These are phyloP conservation scores for Amylocarpus encephaloides DNA, from an alignment of 2,329 filamentous ascomycete species.

Conservation along the genomic window DNA sequence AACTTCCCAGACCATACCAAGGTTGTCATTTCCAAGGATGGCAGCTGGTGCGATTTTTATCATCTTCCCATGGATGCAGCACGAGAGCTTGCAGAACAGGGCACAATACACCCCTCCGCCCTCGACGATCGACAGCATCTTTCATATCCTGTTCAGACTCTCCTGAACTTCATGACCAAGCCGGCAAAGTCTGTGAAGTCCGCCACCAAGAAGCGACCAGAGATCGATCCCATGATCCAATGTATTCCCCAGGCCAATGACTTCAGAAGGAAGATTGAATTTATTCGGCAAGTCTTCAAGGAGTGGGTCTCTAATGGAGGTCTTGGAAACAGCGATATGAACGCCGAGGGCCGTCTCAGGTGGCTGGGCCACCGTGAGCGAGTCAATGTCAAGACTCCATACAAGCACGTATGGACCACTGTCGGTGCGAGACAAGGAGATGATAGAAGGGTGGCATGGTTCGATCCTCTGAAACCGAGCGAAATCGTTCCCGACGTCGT, in stretches of 20 bases:
- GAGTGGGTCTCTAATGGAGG: conserved; percentile 68
- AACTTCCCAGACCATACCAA: conserved; percentile 89
- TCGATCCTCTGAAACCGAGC: conserved; percentile 29
- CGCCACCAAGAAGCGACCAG: conserved; percentile 48
- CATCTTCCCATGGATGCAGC: conserved; percentile 68
- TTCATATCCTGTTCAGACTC: conserved; percentile 64
- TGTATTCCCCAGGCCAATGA: conserved; percentile 65
- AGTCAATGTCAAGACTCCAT: conserved; percentile 42
- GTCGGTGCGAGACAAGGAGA: conserved; percentile 59
- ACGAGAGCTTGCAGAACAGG: conserved; percentile 54
- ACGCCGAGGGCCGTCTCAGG: conserved; percentile 43
- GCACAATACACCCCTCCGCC: conserved; percentile 63
- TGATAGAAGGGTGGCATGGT: conserved; percentile 32
- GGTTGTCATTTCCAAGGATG: conserved; percentile 67
- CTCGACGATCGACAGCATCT: conserved; percentile 65
- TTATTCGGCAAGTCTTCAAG: conserved; percentile 60
- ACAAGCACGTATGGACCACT: conserved; percentile 64
- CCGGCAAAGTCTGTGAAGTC: conserved; percentile 43
- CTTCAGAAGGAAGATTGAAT: conserved; percentile 67
- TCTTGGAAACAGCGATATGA: conserved; percentile 60
- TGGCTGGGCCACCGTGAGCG: conserved; percentile 56
- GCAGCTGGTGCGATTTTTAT: conserved; percentile 72
- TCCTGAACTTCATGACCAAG: conserved; percentile 57
- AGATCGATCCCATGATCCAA: conserved; percentile 55
- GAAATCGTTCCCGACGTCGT: conserved; percentile 28